These are phyloP conservation scores for Otatea glauca DNA, from an alignment of 176 grass and related monocot genomes.

Conservation along the genomic window DNA sequence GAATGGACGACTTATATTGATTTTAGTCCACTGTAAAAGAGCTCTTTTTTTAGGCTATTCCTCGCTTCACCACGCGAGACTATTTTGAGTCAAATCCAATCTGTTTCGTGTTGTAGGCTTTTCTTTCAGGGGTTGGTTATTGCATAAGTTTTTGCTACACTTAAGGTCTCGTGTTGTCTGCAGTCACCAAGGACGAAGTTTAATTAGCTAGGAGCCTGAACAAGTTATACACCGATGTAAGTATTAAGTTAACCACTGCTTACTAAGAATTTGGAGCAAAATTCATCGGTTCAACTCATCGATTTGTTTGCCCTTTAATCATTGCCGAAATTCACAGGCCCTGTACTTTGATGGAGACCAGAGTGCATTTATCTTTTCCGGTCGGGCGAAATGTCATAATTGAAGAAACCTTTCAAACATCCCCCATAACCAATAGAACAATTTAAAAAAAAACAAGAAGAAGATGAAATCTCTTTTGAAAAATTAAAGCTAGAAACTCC, in stretches of 20 bases:
- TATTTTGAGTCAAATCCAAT: background rate
- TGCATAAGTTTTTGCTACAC: too few relatives aligned
- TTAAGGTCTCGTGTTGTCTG: too few relatives aligned
- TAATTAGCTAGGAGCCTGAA: too few relatives aligned
- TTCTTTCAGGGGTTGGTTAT: background rate
- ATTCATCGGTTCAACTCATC: background rate
- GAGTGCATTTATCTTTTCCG: constrained; percentile 49
- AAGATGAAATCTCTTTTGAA: background rate
- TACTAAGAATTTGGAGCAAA: background rate
- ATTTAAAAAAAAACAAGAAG: background rate
- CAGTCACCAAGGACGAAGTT: too few relatives aligned
- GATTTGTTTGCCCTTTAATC: constrained; percentile 44
- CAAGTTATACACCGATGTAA: background rate
- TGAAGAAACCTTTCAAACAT: constrained; percentile 11
- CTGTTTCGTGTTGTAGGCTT: background rate
- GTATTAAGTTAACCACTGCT: background rate
- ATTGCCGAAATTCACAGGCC: constrained; percentile 46
- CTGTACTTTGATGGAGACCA: constrained; percentile 38
- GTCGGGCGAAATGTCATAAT: constrained; percentile 39
- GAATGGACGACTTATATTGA: too few relatives aligned
- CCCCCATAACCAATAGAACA: background rate
- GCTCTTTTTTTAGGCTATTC: constrained; percentile 3
- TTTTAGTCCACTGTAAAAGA: too few relatives aligned
- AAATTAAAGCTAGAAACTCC: constrained; percentile 49
- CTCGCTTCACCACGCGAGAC: background rate